Conservation (phyloP, 257 asterid species). For the Cinchona pubescens region DNA sequence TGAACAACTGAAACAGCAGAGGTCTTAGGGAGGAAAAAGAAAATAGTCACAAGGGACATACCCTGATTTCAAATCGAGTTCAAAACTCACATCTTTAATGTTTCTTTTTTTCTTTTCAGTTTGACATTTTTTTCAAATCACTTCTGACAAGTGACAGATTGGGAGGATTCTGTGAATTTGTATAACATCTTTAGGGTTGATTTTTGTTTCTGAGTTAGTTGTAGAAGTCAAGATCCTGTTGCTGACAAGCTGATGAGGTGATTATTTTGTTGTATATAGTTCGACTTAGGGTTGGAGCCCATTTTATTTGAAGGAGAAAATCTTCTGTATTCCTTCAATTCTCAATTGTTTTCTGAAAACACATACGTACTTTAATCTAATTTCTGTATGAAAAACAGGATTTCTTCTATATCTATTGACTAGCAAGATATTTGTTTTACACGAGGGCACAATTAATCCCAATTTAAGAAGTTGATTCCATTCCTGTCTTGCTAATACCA, state of each 20-base stretch:
- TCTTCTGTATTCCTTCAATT: not conserved
- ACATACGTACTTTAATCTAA: not conserved
- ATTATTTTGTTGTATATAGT: slow-evolving; percentile 12
- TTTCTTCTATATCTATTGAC: too few relatives aligned
- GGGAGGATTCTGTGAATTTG: not conserved
- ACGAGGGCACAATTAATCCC: too few relatives aligned
- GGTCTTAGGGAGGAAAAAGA: not conserved
- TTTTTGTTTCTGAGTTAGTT: not conserved
- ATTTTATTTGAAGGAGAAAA: slow-evolving; percentile 3
- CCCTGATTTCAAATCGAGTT: not conserved
- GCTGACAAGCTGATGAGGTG: slow-evolving; percentile 11
- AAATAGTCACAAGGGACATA: not conserved
- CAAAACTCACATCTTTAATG: not conserved
- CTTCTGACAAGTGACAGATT: not conserved
- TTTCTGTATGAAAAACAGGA: not conserved
- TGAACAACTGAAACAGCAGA: slow-evolving; percentile 5
- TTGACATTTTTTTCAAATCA: not conserved
- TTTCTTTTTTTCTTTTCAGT: not conserved
- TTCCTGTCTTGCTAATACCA: too few relatives aligned
- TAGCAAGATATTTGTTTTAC: too few relatives aligned
- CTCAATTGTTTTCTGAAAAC: not conserved
- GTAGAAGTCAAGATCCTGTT: not conserved
- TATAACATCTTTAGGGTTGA: slow-evolving; percentile 8
- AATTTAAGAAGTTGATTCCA: too few relatives aligned
- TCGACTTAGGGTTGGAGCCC: slow-evolving; percentile 5